Base-by-base conservation (phyloP, 352 stramenopile genomes). In the Pelagophyceae sp. region DNA sequence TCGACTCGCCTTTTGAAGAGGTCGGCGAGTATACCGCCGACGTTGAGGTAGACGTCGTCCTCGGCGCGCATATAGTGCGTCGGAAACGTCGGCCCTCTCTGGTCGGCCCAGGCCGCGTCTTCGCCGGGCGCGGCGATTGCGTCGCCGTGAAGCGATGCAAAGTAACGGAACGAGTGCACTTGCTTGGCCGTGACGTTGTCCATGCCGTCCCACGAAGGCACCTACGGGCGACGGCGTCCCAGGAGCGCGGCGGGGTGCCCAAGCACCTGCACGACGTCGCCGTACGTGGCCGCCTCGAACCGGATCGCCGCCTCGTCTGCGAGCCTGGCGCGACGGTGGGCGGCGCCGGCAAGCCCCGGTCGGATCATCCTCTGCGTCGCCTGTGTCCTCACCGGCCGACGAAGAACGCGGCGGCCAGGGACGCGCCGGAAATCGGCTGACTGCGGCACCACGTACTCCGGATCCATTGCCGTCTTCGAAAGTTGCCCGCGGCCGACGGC, bases 131-230 rank as follows among this genome's bases (percentile, higher is more conserved):
- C 54, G 15, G 15, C 54, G 27, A 63, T 27, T 15, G 11, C 61
- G 33, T 71, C 61, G n/a, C 61, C 61, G 33, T 40, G 33, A 3
- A 71, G 61, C 3, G 3, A 1, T 15, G 61, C 61, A 29, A 71
- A 71, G 61, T 71, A 71, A 6, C 61, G 61, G 3, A 71, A 27
- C 15, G 15, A 29, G 61, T 71, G 11, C 15, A 63, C 15, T 25
- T 71, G 61, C 33, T 71, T 71, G n/a, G 29, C 33, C 17, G 61
- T 71, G 3, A 71, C 61, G 33, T 71, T 71, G 61, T 71, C 61
- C 27, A 33, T 3, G 61, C 61, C 61, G 61, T 71, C 61, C 61
- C 61, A 71, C 15, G 29, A 40, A 1, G 11, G 15, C 5, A 71
- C 45, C 45, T 54, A 23, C 11, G 23, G 23, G 23, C 11, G 11